Conservation (phyloP, 2,329 filamentous ascomycete species). For the Xylaria sp. region DNA sequence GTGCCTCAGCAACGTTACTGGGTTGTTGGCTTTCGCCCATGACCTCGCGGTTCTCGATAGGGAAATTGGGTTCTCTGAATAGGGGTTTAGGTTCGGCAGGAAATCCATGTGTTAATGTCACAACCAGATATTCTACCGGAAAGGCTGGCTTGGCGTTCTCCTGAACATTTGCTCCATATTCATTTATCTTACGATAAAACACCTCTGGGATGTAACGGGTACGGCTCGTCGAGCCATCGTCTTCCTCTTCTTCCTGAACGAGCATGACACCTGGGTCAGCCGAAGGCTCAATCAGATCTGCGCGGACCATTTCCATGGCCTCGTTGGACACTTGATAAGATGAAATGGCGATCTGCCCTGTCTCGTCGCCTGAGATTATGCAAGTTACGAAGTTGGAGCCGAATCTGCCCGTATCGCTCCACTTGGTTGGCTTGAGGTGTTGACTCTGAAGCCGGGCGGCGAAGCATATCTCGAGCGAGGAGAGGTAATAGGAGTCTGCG, state of each 20-base stretch:
- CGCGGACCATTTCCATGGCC: slow-evolving; percentile 94
- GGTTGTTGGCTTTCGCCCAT: slow-evolving; percentile 87
- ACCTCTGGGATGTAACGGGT: slow-evolving; percentile 95
- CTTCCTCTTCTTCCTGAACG: slow-evolving; percentile 89
- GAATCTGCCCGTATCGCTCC: slow-evolving; percentile 93
- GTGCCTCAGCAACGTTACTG: slow-evolving; percentile 67
- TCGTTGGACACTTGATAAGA: slow-evolving; percentile 96
- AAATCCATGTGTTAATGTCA: slow-evolving; percentile 96
- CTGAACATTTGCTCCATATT: slow-evolving; percentile 94
- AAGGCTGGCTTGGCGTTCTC: slow-evolving; percentile 97
- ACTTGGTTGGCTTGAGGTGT: slow-evolving; percentile 89
- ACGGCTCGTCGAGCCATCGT: slow-evolving; percentile 69
- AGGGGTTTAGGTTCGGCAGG: slow-evolving; percentile 78
- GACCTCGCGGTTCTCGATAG: slow-evolving; percentile 88
- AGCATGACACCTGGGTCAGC: slow-evolving; percentile 94
- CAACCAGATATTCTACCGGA: slow-evolving; percentile 93
- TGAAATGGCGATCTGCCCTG: slow-evolving; percentile 85
- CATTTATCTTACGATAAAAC: slow-evolving; percentile 94
- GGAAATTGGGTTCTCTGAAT: slow-evolving; percentile 77
- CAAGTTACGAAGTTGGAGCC: slow-evolving; percentile 98
- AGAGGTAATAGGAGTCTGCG: slow-evolving; percentile 91
- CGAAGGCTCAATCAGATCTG: slow-evolving; percentile 93
- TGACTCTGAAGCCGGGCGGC: slow-evolving; percentile 86
- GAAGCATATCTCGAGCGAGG: slow-evolving; percentile 90
- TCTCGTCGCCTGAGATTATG: slow-evolving; percentile 89